Percentiles rank a stretch among this genome's conserved stretches.
Evolutionary conservation across 352 stramenopile genomes (phyloP).

Genomic region (Elongisporangium undulatum): DNA sequence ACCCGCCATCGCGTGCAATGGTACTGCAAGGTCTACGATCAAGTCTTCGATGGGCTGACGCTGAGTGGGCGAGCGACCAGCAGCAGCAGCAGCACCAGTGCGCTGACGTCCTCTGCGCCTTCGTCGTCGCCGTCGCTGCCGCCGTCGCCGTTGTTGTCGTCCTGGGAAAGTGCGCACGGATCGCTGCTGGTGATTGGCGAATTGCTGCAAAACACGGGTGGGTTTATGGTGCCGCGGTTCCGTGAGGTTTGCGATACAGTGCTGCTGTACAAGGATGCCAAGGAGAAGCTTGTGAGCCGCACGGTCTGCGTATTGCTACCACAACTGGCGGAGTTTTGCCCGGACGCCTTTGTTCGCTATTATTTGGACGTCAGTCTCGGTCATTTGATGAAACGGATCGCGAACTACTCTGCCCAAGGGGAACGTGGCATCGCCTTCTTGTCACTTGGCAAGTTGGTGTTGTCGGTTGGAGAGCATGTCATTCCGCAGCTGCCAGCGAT

Average conservation of each 20-base stretch:
- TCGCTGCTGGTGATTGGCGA: slow-evolving; percentile 94
- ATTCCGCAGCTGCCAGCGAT: slow-evolving; percentile 80
- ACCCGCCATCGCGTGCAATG: slow-evolving; percentile 85
- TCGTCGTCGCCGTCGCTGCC: slow-evolving; percentile 13
- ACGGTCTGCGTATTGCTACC: slow-evolving; percentile 88
- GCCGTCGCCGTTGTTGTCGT: slow-evolving; percentile 15
- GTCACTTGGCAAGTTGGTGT: slow-evolving; percentile 89
- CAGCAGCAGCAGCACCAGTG: slow-evolving; percentile 11
- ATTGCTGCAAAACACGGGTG: slow-evolving; percentile 91
- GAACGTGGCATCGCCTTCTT: slow-evolving; percentile 89
- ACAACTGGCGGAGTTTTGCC: slow-evolving; percentile 90
- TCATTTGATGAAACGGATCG: slow-evolving; percentile 85
- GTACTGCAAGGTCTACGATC: slow-evolving; percentile 92
- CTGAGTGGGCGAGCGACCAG: slow-evolving; percentile 11
- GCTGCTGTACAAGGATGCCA: slow-evolving; percentile 89
- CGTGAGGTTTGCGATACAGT: slow-evolving; percentile 94
- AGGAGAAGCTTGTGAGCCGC: slow-evolving; percentile 81
- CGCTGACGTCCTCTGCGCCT: slow-evolving; percentile 5
- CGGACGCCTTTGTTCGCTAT: slow-evolving; percentile 91
- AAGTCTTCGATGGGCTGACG: slow-evolving; percentile 81
- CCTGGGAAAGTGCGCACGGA: slow-evolving; percentile 89
- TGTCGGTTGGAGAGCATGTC: slow-evolving; percentile 89
- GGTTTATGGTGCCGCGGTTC: slow-evolving; percentile 97
- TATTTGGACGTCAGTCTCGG: slow-evolving; percentile 86
- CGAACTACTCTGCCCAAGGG: slow-evolving; percentile 37